Conservation (phyloP, 345 rosid species). For the Gynandropsis gynandra region DNA sequence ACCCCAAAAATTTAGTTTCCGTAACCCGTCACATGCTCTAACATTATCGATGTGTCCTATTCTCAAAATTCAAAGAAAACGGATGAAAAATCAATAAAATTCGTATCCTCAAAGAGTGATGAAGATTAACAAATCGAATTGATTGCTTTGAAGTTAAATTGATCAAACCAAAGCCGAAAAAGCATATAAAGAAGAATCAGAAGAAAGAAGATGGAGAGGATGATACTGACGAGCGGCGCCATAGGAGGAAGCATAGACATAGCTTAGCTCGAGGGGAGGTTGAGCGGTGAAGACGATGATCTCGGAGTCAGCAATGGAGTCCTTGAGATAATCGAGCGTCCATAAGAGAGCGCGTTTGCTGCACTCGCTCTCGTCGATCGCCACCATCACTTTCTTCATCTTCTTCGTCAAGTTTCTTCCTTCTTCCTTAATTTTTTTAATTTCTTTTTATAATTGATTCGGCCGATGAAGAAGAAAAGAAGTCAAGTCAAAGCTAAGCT, state of each 20-base stretch:
- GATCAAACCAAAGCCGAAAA: not conserved
- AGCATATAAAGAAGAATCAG: not conserved
- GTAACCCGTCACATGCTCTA: not conserved
- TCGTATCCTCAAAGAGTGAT: no score
- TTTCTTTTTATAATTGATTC: no score
- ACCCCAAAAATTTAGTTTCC: not conserved
- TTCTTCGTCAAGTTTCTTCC: conserved; percentile 18
- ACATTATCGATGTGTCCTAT: no score
- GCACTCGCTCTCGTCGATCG: conserved; percentile 71
- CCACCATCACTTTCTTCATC: conserved; percentile 69
- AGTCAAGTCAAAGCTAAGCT: no score
- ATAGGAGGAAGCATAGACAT: conserved; percentile 47
- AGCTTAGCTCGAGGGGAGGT: conserved; percentile 34
- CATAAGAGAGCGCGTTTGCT: conserved; percentile 58
- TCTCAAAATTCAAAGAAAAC: not conserved
- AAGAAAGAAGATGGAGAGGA: not conserved
- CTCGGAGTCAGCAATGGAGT: conserved; percentile 33
- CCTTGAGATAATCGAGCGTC: conserved; percentile 43
- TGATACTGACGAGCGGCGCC: conserved; percentile 46
- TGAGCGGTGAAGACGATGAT: conserved; percentile 55
- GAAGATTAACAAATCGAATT: not conserved
- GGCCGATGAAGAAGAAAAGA: no score
- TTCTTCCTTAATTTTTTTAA: conserved; percentile 22
- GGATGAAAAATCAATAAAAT: not conserved
- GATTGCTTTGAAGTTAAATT: not conserved